A percentile compares a stretch with the other conserved stretches of the same genome.
These are phyloP conservation scores for Ascosphaera acerosa DNA, from an alignment of 2,329 filamentous ascomycete species.

Conservation along the genomic window DNA sequence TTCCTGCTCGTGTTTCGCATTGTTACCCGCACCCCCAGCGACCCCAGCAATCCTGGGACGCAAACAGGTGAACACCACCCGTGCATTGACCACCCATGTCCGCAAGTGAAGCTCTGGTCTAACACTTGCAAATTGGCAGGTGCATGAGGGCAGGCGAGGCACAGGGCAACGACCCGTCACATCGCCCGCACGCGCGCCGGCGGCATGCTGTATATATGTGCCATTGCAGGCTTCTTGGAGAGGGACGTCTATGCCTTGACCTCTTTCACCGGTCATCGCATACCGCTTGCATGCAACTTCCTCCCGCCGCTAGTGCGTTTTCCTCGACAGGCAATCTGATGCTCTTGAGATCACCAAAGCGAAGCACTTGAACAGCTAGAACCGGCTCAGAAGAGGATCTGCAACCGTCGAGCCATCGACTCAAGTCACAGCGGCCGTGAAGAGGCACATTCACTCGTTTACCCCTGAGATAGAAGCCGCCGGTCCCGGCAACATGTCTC, in stretches of 20 bases:
- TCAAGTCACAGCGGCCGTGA: neutral
- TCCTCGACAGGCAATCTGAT: too few relatives aligned
- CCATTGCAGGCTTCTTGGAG: too few relatives aligned
- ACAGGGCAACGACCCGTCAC: too few relatives aligned
- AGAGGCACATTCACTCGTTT: neutral
- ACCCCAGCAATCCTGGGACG: neutral
- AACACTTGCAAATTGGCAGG: neutral
- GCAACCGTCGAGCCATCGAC: neutral
- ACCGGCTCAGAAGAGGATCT: too few relatives aligned
- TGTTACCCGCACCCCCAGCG: conserved; percentile 1
- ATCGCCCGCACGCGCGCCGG: neutral
- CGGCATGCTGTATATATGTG: neutral
- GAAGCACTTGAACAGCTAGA: too few relatives aligned
- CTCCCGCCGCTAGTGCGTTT: too few relatives aligned
- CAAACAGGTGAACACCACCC: conserved; percentile 1
- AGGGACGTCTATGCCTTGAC: too few relatives aligned
- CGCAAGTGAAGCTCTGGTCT: conserved; percentile 1
- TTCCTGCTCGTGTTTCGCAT: conserved; percentile 1
- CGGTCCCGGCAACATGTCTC: neutral
- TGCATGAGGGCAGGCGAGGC: neutral
- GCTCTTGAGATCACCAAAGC: too few relatives aligned
- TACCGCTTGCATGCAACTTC: neutral
- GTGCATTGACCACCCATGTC: conserved; percentile 1
- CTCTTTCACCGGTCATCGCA: neutral
- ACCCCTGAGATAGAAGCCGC: neutral